Percentiles rank a stretch among this genome's conserved stretches.
Evolutionary conservation across 371 early-diverging fungal species (phyloP).

Genomic region (Homolaphlyctis polyrhiza): DNA sequence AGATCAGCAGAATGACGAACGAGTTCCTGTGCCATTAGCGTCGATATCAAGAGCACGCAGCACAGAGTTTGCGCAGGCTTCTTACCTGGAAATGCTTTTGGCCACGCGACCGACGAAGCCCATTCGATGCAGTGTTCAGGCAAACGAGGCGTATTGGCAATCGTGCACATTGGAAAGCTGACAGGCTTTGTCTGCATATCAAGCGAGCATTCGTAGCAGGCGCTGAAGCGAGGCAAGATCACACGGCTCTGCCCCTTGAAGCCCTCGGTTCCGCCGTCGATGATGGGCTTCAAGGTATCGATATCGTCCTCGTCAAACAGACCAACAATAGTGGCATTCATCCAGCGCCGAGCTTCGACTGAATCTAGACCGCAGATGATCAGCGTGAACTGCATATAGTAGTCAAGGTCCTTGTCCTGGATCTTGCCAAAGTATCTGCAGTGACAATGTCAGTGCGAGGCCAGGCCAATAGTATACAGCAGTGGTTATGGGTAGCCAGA

Average conservation of each 20-base stretch:
- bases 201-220: conserved; percentile 97
- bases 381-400: conserved; percentile 79
- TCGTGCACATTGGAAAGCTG: conserved; percentile 98
- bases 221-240: conserved; percentile 78
- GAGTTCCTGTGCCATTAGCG: background rate
- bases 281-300: conserved; percentile 71
- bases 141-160: conserved; percentile 87
- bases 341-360: conserved; percentile 95
- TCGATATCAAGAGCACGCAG: background rate
- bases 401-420: conserved; percentile 91
- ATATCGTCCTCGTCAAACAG: conserved; percentile 69
- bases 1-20: background rate
- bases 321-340: conserved; percentile 79
- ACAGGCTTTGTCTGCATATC: conserved; percentile 87
- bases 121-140: conserved; percentile 88
- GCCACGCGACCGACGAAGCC: conserved; percentile 89
- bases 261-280: conserved; percentile 96
- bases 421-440: conserved; percentile 70
- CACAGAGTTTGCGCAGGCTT: conserved; percentile 4
- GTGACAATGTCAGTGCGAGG: background rate
- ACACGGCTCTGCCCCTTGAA: conserved; percentile 93
- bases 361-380: conserved; percentile 93
- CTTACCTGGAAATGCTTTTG: conserved; percentile 64
- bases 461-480: background rate
- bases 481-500: background rate